A percentile compares a stretch with the other conserved stretches of the same genome.
Evolutionary conservation across 2,329 filamentous ascomycete species (phyloP).

Genomic region (Setomelanomma holmii): DNA sequence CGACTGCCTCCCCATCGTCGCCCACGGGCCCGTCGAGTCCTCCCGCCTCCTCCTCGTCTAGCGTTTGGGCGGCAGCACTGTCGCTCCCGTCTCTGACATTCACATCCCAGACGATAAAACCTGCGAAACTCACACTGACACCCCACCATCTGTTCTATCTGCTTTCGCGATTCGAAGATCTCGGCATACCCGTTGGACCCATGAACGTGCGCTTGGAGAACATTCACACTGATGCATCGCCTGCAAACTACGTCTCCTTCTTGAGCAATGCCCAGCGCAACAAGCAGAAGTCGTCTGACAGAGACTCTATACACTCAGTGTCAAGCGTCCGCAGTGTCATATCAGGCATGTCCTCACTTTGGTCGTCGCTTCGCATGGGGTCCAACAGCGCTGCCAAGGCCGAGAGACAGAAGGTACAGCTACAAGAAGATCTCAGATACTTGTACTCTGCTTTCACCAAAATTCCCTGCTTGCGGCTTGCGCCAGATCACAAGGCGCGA

Average conservation of each 20-base stretch:
- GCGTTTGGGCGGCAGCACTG: constrained; percentile 79
- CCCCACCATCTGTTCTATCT: constrained; percentile 97
- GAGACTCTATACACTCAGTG: constrained; percentile 91
- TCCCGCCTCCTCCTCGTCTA: constrained; percentile 67
- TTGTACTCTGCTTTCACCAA: constrained; percentile 98
- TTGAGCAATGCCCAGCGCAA: constrained; percentile 82
- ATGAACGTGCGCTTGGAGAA: constrained; percentile 98
- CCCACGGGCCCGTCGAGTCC: constrained; percentile 50
- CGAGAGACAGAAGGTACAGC: constrained; percentile 85
- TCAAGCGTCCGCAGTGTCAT: constrained; percentile 97
- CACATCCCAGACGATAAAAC: constrained; percentile 83
- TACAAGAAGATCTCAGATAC: constrained; percentile 90
- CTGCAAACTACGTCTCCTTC: constrained; percentile 95
- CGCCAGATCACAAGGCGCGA: constrained; percentile 90
- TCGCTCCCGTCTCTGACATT: constrained; percentile 87
- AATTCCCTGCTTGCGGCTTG: constrained; percentile 87
- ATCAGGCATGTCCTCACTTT: constrained; percentile 93
- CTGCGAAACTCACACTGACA: constrained; percentile 88
- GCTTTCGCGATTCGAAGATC: constrained; percentile 91
- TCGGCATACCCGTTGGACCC: constrained; percentile 87
- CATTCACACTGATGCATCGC: constrained; percentile 83
- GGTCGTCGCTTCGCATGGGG: constrained; percentile 86
- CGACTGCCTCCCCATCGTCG: constrained; percentile 45
- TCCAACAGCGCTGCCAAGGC: constrained; percentile 81
- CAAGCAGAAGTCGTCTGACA: constrained; percentile 80